Evolutionary conservation across 2,329 filamentous ascomycete genomes (phyloP).

Genomic region (Fusarium tupiense): DNA sequence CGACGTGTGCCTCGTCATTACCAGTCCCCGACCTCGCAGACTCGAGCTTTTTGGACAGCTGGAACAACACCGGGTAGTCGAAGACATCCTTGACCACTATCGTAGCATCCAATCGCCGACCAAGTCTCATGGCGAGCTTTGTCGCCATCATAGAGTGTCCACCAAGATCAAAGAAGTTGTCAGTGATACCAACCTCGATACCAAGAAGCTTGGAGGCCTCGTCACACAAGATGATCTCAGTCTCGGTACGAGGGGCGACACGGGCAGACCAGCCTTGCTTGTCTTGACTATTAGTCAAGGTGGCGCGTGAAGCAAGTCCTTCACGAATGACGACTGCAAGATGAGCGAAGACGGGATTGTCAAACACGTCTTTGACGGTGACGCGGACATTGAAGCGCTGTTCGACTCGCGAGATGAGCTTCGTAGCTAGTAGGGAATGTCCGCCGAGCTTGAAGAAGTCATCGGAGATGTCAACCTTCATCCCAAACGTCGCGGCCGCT

Average conservation of each 20-base stretch:
- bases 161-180: conserved; percentile 15
- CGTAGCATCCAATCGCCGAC: not conserved
- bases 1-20: not conserved
- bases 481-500: not conserved
- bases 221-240: not conserved
- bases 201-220: not conserved
- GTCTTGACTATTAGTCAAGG: not conserved
- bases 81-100: conserved; percentile 13
- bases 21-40: not conserved
- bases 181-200: not conserved
- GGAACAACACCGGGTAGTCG: not conserved
- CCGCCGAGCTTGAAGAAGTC: conserved; percentile 15
- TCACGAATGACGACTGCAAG: not conserved
- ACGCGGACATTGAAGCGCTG: not conserved
- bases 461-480: not conserved
- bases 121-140: conserved; percentile 3
- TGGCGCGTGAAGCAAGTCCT: not conserved
- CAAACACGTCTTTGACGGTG: conserved; percentile 5
- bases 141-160: conserved; percentile 15
- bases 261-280: not conserved
- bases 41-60: not conserved
- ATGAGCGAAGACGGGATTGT: not conserved
- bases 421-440: conserved; percentile 7
- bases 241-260: not conserved
- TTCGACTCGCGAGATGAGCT: not conserved